Evolutionary conservation across 2,329 filamentous ascomycete species (phyloP).

Genomic region (Alternaria triticimaculans): DNA sequence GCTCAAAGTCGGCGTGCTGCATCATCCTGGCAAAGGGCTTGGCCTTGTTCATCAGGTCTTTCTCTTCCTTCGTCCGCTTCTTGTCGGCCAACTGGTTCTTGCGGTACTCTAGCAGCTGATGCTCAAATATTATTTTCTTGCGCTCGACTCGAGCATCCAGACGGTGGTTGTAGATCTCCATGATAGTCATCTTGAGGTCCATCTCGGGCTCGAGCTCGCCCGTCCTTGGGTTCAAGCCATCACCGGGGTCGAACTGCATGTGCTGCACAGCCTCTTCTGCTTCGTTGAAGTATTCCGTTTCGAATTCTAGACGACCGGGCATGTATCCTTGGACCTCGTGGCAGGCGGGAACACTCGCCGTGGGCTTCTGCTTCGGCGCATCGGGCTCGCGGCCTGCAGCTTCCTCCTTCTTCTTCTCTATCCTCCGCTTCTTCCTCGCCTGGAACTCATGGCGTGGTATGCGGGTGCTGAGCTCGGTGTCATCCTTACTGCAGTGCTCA

Average conservation of each 20-base stretch:
- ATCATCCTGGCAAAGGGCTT: constrained; percentile 98
- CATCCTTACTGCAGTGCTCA: constrained; percentile 80
- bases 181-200: constrained; percentile 95
- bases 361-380: constrained; percentile 93
- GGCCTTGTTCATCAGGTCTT: constrained; percentile 86
- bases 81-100: constrained; percentile 91
- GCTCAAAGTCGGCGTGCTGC: constrained; percentile 89
- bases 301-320: constrained; percentile 95
- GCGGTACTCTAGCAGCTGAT: constrained; percentile 89
- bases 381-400: constrained; percentile 83
- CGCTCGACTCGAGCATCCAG: constrained; percentile 89
- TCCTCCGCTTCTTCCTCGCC: constrained; percentile 86
- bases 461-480: constrained; percentile 77
- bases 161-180: constrained; percentile 96
- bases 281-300: constrained; percentile 97
- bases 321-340: constrained; percentile 99
- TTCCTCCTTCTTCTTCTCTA: constrained; percentile 88
- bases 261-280: constrained; percentile 97
- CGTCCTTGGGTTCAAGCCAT: constrained; percentile 84
- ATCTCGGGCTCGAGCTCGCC: constrained; percentile 93
- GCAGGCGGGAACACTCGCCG: constrained; percentile 91
- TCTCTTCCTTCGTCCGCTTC: constrained; percentile 94
- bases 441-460: constrained; percentile 94
- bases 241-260: constrained; percentile 97
- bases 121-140: constrained; percentile 96